Evolutionary conservation across 2,329 filamentous ascomycete genomes (phyloP).

Genomic region (Epichloe brachyelytri): DNA sequence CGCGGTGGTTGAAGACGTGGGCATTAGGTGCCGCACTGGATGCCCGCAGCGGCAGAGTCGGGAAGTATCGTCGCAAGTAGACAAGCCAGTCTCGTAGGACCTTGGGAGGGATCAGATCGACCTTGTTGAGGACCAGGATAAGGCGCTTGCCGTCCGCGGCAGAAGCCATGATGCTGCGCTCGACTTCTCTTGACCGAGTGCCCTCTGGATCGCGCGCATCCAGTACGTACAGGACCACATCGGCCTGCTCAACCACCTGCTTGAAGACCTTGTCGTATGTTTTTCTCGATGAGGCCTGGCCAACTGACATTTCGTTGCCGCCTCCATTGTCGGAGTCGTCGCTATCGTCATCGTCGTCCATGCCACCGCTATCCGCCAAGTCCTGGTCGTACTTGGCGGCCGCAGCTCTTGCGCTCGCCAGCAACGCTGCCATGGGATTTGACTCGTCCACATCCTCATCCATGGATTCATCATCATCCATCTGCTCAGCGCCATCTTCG

Average conservation of each 20-base stretch:
- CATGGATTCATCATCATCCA: slow-evolving; percentile 33
- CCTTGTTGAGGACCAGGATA: slow-evolving; percentile 90
- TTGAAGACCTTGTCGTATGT: slow-evolving; percentile 96
- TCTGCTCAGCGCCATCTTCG: slow-evolving; percentile 35
- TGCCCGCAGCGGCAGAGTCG: slow-evolving; percentile 77
- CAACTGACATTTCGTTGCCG: slow-evolving; percentile 36
- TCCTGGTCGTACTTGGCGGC: slow-evolving; percentile 63
- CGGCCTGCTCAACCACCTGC: slow-evolving; percentile 75
- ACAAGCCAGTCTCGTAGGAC: slow-evolving; percentile 76
- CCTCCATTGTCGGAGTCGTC: slow-evolving; percentile 41
- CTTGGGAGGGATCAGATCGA: slow-evolving; percentile 72
- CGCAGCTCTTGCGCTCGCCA: slow-evolving; percentile 70
- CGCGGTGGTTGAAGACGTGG: slow-evolving; percentile 83
- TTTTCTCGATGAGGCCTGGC: slow-evolving; percentile 56
- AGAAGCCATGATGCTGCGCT: slow-evolving; percentile 83
- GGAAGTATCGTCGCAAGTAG: slow-evolving; percentile 79
- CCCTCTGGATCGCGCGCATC: slow-evolving; percentile 86
- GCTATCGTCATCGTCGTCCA: slow-evolving; percentile 31
- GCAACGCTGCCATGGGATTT: slow-evolving; percentile 84
- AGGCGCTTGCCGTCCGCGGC: slow-evolving; percentile 72
- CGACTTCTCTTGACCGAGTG: slow-evolving; percentile 79
- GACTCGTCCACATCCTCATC: slow-evolving; percentile 52
- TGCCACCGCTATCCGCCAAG: slow-evolving; percentile 45
- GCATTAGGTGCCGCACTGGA: slow-evolving; percentile 73
- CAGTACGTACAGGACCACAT: slow-evolving; percentile 85